Base-by-base conservation (phyloP, 1,284 basidiomycete species). In the Trichosporon sp. region DNA sequence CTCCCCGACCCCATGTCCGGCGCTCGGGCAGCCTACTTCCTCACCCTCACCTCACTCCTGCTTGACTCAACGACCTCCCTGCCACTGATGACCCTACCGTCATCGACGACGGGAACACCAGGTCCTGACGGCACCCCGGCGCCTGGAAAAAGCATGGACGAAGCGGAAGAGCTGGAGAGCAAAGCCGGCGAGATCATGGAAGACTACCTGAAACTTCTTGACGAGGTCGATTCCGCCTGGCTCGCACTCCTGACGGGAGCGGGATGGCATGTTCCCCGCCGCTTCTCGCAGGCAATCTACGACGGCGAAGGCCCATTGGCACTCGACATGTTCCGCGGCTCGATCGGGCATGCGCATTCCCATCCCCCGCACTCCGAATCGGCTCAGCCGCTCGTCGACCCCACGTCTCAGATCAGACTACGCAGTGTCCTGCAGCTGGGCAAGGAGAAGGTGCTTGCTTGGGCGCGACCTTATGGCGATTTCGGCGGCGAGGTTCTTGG, bases 391-490 rank as follows among this genome's bases (percentile, higher is more conserved):
- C 51, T 54, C 2, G 73, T 78, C 1, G 78, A 76, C 43, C 70
- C 71, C 43, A 80, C 78, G 0, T n/a, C 72, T 14, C 74, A 77
- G 21, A 79, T 77, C 16, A 73, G 80, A n/a, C 54, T 81, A 19
- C 66, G 73, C 43, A 77, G 75, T 16, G 77, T 81, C 14, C 71
- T 79, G 38, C 66, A 76, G 2, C 43, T 75, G 2, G 73, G 54
- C 0, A 68, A 76, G 12, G 74, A 75, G 31, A 78, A 76, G 68
- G 19, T 80, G 11, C 43, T 79, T 4, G 77, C 78, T 0, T 81
- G 79, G 80, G 77, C 77, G 8, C 70, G 79, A 66, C 73, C 74
- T 8, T 81, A 81, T 46, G 79, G 79, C 14, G 48, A 72, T 4
- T 81, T 81, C 66, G 70, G 72, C 2, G 77, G 78, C 21, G 70